Evolutionary conservation across 192 early-diverging fungal genomes (phyloP), one percentile per base, ranked within the genome.

Genomic region (Fimicolochytrium jonesii): DNA sequence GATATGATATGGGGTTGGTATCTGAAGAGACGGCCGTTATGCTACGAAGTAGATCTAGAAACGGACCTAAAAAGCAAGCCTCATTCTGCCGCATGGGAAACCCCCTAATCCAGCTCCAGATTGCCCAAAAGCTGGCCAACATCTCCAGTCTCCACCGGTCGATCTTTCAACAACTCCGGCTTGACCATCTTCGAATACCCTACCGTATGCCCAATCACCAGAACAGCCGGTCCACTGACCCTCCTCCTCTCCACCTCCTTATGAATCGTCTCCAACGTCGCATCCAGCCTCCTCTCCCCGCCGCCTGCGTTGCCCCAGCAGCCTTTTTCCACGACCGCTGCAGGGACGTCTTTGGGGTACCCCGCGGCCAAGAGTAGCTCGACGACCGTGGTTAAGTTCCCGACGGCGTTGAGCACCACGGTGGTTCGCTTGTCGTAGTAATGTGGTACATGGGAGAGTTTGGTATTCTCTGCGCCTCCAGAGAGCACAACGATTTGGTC

Each of bases 381-480:
- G n/a, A 78, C 70, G 6, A 94, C 59, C 30, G 78, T 85, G 20
- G 61, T 50, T 29, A 94, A 78, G 39, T 88, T 76, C 42, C 82
- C 84, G 28, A 97, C 85, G 0, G 88, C 82, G 92, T 94, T 97
- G 42, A 97, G 71, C 15, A 93, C 71, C 1, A 95, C 90, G 0
- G 87, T 77, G 2, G 92, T 94, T 26, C 88, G 83, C 44, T 80
- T 87, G 17, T 58, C 67, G 36, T 81, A 45, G 60, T 82, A 91
- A 4, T 45, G 47, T 0, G 94, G 92, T 6, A 94, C 69, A 34
- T 83, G 66, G 13, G 94, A 91, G 55, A 90, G 76, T 13, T 80
- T 73, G n/a, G 90, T 91, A 26, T 47, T 49, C 49, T 91, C 85
- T 74, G 88, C 87, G 17, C 90, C 80, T 18, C 91, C 92, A 3